phyloP scores from a whole-genome alignment of 1,139 yeast genomes.

The Scheffersomyces quercinus region DNA sequence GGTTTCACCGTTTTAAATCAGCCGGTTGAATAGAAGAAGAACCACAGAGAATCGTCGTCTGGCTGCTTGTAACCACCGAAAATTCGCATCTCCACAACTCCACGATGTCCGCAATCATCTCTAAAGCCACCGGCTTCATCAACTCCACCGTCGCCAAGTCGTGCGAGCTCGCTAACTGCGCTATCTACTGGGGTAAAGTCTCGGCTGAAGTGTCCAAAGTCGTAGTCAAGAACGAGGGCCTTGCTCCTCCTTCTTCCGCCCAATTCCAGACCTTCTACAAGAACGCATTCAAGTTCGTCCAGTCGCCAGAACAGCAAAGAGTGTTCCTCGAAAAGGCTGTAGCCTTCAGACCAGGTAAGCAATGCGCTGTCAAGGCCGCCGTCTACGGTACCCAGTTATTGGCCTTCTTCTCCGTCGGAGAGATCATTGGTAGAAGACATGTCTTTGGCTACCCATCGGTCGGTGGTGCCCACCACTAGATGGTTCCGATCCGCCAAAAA shows the following conservation, averaged over 20 bases:
- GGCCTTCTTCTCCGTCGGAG: constrained; percentile 94
- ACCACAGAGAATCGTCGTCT: too few relatives aligned
- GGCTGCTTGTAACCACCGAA: too few relatives aligned
- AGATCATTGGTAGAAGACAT: constrained; percentile 94
- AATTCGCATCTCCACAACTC: neutral
- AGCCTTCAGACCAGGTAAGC: constrained; percentile 54
- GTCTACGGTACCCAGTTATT: constrained; percentile 80
- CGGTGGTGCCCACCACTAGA: constrained; percentile 27
- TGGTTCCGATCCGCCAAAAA: too few relatives aligned
- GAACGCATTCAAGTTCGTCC: constrained; percentile 37
- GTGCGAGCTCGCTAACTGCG: constrained; percentile 44
- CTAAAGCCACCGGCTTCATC: constrained; percentile 48
- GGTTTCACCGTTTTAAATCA: too few relatives aligned
- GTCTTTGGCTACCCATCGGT: constrained; percentile 77
- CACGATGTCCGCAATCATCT: constrained; percentile 49
- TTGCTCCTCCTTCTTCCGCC: constrained; percentile 83
- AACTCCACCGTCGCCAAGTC: constrained; percentile 39
- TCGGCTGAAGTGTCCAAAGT: constrained; percentile 85
- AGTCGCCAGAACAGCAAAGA: constrained; percentile 48
- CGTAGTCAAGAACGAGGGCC: constrained; percentile 87
- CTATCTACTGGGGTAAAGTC: constrained; percentile 89
- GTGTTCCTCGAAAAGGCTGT: constrained; percentile 43
- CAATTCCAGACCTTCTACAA: constrained; percentile 81
- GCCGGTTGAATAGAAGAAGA: too few relatives aligned
- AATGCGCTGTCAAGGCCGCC: constrained; percentile 64